These are phyloP conservation scores for Diaporthe citrichinensis DNA, from an alignment of 2,329 filamentous ascomycete genomes.

Conservation along the genomic window DNA sequence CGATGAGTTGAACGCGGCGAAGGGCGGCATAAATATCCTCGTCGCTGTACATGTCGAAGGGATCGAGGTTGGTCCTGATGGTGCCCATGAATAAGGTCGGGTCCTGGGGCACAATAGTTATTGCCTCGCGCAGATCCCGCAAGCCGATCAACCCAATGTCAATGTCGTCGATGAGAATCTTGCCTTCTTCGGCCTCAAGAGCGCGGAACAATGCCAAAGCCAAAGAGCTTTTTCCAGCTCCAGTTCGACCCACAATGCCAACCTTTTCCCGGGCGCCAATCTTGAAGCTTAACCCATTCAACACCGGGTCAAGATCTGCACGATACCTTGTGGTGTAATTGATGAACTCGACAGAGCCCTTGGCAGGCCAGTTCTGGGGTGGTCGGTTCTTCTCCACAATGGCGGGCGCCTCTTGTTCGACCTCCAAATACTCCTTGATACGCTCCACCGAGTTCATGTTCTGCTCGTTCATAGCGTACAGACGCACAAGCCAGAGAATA, in stretches of 20 bases:
- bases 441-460: slow-evolving; percentile 99
- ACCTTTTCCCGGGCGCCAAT: slow-evolving; percentile 92
- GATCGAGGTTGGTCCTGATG: slow-evolving; percentile 92
- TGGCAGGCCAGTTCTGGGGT: slow-evolving; percentile 84
- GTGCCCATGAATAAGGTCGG: slow-evolving; percentile 95
- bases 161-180: slow-evolving; percentile 91
- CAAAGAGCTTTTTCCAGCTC: slow-evolving; percentile 95
- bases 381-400: slow-evolving; percentile 85
- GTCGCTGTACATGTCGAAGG: slow-evolving; percentile 89
- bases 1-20: slow-evolving; percentile 89
- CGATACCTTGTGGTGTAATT: slow-evolving; percentile 92
- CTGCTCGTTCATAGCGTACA: slow-evolving; percentile 96
- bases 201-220: slow-evolving; percentile 94
- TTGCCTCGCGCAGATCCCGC: slow-evolving; percentile 91
- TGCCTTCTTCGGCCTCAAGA: slow-evolving; percentile 89
- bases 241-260: slow-evolving; percentile 94
- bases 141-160: slow-evolving; percentile 92
- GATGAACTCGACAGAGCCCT: slow-evolving; percentile 89
- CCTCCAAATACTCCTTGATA: slow-evolving; percentile 96
- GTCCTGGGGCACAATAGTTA: slow-evolving; percentile 98
- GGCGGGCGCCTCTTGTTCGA: slow-evolving; percentile 90
- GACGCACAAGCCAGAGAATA: slow-evolving; percentile 93
- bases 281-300: slow-evolving; percentile 87
- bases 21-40: slow-evolving; percentile 91
- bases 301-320: slow-evolving; percentile 86